Percentiles rank a stretch among this genome's conserved stretches.
phyloP scores from a whole-genome alignment of 768 basidiomycete species.

The Mycena maculata region DNA sequence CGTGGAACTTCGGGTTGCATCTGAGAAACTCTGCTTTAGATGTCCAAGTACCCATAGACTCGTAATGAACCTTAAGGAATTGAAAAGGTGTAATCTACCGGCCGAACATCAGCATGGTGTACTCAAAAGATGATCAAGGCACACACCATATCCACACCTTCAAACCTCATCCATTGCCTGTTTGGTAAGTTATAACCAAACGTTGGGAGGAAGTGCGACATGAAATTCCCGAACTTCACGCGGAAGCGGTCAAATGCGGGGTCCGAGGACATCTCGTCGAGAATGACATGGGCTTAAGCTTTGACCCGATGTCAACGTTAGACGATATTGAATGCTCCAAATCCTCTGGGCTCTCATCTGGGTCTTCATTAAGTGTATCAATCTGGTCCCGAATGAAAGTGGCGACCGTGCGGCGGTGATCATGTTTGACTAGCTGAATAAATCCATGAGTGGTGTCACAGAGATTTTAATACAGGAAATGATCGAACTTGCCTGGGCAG shows the following conservation, averaged over 20 bases:
- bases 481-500: conserved; percentile 22
- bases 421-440: conserved; percentile 2
- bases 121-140: neutral
- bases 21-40: conserved; percentile 41
- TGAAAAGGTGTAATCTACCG: neutral
- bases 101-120: neutral
- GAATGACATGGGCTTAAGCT: neutral
- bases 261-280: too few species aligned
- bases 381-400: conserved; percentile 16
- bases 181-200: neutral
- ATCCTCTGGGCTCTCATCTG: neutral
- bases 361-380: neutral
- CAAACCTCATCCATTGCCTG: neutral
- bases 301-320: conserved; percentile 9
- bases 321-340: conserved; percentile 1
- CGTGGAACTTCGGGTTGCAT: conserved; percentile 45
- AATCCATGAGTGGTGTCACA: too few species aligned
- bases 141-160: neutral
- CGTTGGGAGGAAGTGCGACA: neutral
- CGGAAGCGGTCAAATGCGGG: neutral
- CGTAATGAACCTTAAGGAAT: neutral
- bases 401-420: conserved; percentile 4
- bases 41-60: conserved; percentile 38
- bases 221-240: conserved; percentile 4
- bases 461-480: neutral